Percentiles rank a stretch among this genome's conserved stretches.
Evolutionary conservation across 78 protist genomes (phyloP).

Genomic region (Dictyostelium capitatum): DNA sequence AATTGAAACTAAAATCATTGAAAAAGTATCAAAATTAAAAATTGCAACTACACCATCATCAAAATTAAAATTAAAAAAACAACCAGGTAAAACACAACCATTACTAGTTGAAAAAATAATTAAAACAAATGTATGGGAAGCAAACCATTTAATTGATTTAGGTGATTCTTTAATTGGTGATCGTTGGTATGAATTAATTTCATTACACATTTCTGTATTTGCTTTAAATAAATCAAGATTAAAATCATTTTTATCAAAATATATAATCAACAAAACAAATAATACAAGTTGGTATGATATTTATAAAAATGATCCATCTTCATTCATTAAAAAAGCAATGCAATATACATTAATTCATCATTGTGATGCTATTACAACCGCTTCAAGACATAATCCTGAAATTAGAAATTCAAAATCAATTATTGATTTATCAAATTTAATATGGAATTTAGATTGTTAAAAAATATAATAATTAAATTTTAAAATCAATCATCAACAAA

Average conservation of each 20-base stretch:
- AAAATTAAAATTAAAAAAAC: background rate
- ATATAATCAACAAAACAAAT: background rate
- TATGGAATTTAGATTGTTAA: constrained; percentile 37
- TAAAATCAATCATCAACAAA: too few relatives aligned
- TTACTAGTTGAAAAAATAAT: background rate
- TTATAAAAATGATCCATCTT: constrained; percentile 20
- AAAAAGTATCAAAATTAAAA: background rate
- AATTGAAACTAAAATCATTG: background rate
- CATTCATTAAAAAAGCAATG: constrained; percentile 56
- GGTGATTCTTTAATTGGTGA: constrained; percentile 74
- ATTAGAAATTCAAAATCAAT: constrained; percentile 9
- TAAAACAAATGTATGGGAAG: constrained; percentile 28
- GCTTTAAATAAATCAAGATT: constrained; percentile 48
- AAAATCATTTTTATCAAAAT: constrained; percentile 20
- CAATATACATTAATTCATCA: constrained; percentile 69
- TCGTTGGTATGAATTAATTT: constrained; percentile 69
- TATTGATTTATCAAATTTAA: constrained; percentile 21
- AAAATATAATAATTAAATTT: too few relatives aligned
- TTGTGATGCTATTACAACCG: constrained; percentile 79
- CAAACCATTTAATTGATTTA: constrained; percentile 60
- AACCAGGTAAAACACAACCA: background rate
- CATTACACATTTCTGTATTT: constrained; percentile 73
- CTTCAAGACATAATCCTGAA: constrained; percentile 17
- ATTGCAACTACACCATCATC: background rate
- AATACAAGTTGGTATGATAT: constrained; percentile 18